These are phyloP conservation scores for Fonsecaea erecta DNA, from an alignment of 2,329 filamentous ascomycete species.

Conservation along the genomic window DNA sequence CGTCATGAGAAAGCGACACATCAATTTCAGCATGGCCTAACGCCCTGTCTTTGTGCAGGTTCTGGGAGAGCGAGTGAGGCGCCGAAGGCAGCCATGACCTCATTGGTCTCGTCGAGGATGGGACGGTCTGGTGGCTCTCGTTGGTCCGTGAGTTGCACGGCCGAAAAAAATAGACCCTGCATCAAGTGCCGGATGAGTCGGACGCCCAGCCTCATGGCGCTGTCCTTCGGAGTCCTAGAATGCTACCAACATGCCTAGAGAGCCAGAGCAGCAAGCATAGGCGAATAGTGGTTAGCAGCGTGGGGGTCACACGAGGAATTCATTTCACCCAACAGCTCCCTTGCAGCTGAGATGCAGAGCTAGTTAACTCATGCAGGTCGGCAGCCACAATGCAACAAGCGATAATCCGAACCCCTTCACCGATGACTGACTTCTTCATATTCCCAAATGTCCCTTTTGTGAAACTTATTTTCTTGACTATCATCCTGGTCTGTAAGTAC, in stretches of 20 bases:
- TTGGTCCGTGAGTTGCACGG: not conserved
- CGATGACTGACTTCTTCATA: no score
- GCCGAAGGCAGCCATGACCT: not conserved
- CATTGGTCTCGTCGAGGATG: not conserved
- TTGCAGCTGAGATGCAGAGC: no score
- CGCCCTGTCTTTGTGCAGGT: not conserved
- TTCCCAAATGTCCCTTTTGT: no score
- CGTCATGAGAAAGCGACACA: constrained; percentile 28
- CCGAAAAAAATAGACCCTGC: not conserved
- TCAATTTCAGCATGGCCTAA: constrained; percentile 32
- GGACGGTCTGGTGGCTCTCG: not conserved
- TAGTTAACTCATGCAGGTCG: not conserved
- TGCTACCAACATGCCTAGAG: no score
- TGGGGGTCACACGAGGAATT: not conserved
- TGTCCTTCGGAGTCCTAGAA: no score
- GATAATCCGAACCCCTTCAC: no score
- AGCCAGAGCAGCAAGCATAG: not conserved
- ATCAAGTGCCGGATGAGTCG: not conserved
- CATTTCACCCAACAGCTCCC: no score
- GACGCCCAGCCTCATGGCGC: not conserved
- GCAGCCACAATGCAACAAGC: no score
- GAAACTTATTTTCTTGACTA: no score
- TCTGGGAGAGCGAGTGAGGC: not conserved
- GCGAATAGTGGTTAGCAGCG: not conserved
- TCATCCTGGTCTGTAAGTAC: no score